A percentile compares a stretch with the other conserved stretches of the same genome.
Evolutionary conservation across 768 basidiomycete genomes (phyloP).

Genomic region (Favolaschia claudopus): DNA sequence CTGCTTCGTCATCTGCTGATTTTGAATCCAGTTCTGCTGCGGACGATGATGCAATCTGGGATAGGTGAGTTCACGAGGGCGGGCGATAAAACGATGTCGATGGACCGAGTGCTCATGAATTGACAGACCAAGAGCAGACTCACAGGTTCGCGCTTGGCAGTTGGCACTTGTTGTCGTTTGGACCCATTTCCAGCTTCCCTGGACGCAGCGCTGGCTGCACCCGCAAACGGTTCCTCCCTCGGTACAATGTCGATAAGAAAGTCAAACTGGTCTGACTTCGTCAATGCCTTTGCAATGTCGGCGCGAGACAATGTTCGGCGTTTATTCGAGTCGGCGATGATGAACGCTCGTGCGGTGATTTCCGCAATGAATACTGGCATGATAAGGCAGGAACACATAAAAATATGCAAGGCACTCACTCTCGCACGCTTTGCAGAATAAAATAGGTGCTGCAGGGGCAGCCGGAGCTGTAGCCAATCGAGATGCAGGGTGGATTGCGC

Average conservation of each 20-base stretch:
- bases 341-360: constrained; percentile 94
- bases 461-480: constrained; percentile 21
- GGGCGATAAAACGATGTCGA: no score
- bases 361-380: constrained; percentile 92
- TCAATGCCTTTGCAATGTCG: constrained; percentile 92
- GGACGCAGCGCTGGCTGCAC: background rate
- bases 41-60: constrained; percentile 12
- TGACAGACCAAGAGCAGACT: background rate
- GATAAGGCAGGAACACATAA: background rate
- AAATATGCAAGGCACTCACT: constrained; percentile 60
- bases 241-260: constrained; percentile 97
- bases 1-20: background rate
- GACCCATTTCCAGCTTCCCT: background rate
- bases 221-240: constrained; percentile 65
- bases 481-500: constrained; percentile 21
- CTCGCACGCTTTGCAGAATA: constrained; percentile 99
- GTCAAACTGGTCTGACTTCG: constrained; percentile 95
- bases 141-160: constrained; percentile 22
- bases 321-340: constrained; percentile 94
- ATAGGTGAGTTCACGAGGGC: background rate
- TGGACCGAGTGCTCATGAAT: no score
- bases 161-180: constrained; percentile 6
- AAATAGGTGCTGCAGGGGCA: constrained; percentile 73
- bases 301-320: constrained; percentile 93
- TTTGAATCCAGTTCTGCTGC: constrained; percentile 2